Percentiles rank a stretch among this genome's conserved stretches.
These are phyloP conservation scores for Pichia paraexigua DNA, from an alignment of 805 yeast genomes.

Conservation along the genomic window DNA sequence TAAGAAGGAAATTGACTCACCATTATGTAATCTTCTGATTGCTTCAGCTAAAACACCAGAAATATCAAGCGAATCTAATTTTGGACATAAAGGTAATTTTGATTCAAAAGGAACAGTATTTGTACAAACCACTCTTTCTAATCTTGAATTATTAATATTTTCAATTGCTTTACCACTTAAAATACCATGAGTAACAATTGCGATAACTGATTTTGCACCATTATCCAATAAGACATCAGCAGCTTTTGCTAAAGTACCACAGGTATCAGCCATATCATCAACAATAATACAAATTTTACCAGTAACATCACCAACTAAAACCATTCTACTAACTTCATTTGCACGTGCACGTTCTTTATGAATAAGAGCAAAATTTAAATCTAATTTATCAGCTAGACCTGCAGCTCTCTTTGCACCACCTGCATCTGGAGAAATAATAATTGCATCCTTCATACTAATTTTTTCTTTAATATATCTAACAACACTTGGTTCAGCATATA, in stretches of 20 bases:
- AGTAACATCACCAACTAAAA: slow-evolving; percentile 75
- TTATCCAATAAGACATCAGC: slow-evolving; percentile 66
- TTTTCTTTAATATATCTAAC: slow-evolving; percentile 65
- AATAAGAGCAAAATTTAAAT: slow-evolving; percentile 73
- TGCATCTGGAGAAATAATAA: slow-evolving; percentile 79
- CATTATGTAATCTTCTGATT: slow-evolving; percentile 77
- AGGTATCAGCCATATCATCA: slow-evolving; percentile 88
- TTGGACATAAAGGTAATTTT: slow-evolving; percentile 49
- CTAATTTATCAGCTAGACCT: slow-evolving; percentile 69
- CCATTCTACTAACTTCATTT: slow-evolving; percentile 79
- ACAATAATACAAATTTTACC: slow-evolving; percentile 70
- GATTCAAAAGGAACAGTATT: slow-evolving; percentile 74
- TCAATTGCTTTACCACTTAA: slow-evolving; percentile 67
- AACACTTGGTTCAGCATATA: slow-evolving; percentile 79
- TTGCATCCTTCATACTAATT: slow-evolving; percentile 50
- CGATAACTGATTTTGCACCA: slow-evolving; percentile 65
- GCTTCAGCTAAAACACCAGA: slow-evolving; percentile 74
- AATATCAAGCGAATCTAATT: slow-evolving; percentile 61
- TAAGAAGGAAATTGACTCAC: slow-evolving; percentile 76
- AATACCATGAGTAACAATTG: slow-evolving; percentile 79
- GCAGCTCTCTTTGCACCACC: slow-evolving; percentile 93
- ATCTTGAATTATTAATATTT: slow-evolving; percentile 59
- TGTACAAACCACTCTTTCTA: slow-evolving; percentile 68
- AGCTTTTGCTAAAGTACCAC: slow-evolving; percentile 80
- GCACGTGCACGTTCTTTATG: slow-evolving; percentile 82